Evolutionary conservation across 1,139 yeast genomes (phyloP).

Genomic region (Lodderomyces beijingensis): DNA sequence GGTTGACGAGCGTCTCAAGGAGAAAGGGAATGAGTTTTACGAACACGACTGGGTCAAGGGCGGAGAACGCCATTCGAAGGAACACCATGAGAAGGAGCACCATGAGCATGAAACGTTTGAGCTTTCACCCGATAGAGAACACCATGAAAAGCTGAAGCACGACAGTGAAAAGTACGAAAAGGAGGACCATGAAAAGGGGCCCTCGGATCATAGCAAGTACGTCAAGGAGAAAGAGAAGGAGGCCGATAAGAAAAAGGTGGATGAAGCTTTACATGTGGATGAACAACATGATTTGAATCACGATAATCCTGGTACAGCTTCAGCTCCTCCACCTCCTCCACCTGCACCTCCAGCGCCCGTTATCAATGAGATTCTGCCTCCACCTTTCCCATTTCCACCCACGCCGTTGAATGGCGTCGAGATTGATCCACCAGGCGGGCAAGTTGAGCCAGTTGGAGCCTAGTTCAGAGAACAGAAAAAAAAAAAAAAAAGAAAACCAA

Average conservation of each 20-base stretch:
- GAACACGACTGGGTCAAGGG: constrained; percentile 2
- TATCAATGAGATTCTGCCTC: no score
- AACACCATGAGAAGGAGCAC: constrained; percentile 6
- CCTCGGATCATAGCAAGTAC: constrained; percentile 4
- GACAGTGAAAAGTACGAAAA: constrained; percentile 6
- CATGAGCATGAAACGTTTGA: constrained; percentile 5
- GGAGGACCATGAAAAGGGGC: constrained; percentile 6
- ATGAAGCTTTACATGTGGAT: constrained; percentile 1
- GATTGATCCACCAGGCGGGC: constrained; percentile 4
- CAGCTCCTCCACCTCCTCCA: no score
- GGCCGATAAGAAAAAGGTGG: constrained; percentile 2
- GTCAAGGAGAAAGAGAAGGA: constrained; percentile 1
- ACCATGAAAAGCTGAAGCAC: constrained; percentile 4
- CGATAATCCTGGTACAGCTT: not conserved
- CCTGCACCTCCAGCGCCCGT: no score
- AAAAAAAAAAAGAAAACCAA: no score
- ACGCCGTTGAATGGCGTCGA: no score
- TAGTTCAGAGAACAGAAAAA: no score
- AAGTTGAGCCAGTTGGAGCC: constrained; percentile 4
- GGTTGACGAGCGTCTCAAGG: constrained; percentile 2
- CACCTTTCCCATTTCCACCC: no score
- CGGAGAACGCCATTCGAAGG: constrained; percentile 6
- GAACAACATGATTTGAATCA: constrained; percentile 4
- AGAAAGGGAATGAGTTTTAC: constrained; percentile 3
- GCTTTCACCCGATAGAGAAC: constrained; percentile 5